Percentiles rank a stretch among this genome's conserved stretches.
Evolutionary conservation across 2,329 filamentous ascomycete species (phyloP).

Genomic region (Penicillium aurantiogriseum): DNA sequence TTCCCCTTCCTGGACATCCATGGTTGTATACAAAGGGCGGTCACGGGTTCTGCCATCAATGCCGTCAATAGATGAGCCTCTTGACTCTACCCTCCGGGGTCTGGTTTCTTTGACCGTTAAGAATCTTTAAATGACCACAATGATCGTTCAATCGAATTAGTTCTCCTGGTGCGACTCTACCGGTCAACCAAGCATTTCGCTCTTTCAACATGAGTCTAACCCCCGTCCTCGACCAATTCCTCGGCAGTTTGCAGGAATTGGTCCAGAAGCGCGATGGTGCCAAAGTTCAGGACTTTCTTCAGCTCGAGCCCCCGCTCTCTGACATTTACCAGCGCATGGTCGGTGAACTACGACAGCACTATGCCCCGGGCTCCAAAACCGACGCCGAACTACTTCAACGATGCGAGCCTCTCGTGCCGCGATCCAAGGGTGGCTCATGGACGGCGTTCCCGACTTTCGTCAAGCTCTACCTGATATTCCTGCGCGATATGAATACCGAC

Average conservation of each 20-base stretch:
- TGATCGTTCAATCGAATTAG: slow-evolving; percentile 1
- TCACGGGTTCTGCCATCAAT: slow-evolving; percentile 9
- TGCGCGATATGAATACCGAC: slow-evolving; percentile 74
- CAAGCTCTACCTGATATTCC: slow-evolving; percentile 75
- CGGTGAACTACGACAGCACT: slow-evolving; percentile 62
- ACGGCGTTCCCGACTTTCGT: slow-evolving; percentile 75
- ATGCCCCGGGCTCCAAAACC: slow-evolving; percentile 49
- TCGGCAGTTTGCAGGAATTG: slow-evolving; percentile 61
- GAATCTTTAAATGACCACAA: neutral
- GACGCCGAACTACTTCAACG: slow-evolving; percentile 57
- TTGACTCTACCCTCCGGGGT: neutral
- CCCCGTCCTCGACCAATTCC: slow-evolving; percentile 66
- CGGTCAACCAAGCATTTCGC: neutral
- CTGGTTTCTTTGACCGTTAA: neutral
- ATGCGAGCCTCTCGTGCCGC: slow-evolving; percentile 63
- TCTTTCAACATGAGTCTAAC: slow-evolving; percentile 42
- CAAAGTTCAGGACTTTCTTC: slow-evolving; percentile 66
- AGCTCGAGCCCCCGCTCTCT: slow-evolving; percentile 70
- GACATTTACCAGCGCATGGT: slow-evolving; percentile 67
- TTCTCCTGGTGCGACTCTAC: neutral
- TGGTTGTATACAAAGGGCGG: slow-evolving; percentile 1
- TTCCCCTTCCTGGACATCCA: neutral
- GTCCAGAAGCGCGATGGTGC: slow-evolving; percentile 64
- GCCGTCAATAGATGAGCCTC: neutral
- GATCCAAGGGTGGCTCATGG: slow-evolving; percentile 68